Evolutionary conservation across 805 yeast genomes (phyloP).

Genomic region (Wickerhamiella australiensis): DNA sequence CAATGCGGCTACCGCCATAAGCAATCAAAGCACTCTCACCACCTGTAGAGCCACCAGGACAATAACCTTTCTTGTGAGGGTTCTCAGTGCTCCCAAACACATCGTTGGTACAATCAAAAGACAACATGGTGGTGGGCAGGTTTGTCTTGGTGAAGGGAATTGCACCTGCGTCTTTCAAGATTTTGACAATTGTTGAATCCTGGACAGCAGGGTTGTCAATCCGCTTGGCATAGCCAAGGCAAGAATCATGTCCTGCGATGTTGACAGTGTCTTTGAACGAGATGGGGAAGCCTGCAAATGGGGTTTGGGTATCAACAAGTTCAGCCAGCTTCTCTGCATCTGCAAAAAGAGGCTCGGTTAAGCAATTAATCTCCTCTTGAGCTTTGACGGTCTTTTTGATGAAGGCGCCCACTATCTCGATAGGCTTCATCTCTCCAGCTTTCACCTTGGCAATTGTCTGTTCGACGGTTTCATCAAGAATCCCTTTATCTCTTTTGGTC

Average conservation of each 20-base stretch:
- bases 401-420: constrained; percentile 46
- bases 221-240: constrained; percentile 37
- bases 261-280: constrained; percentile 49
- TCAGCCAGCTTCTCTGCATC: constrained; percentile 57
- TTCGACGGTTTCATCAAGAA: constrained; percentile 34
- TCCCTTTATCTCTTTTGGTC: constrained; percentile 26
- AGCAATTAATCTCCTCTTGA: constrained; percentile 45
- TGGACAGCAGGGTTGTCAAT: constrained; percentile 33
- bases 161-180: constrained; percentile 42
- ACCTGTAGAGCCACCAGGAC: constrained; percentile 45
- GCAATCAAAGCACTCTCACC: constrained; percentile 42
- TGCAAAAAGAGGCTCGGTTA: constrained; percentile 49
- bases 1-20: constrained; percentile 38
- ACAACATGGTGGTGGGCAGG: constrained; percentile 46
- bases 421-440: constrained; percentile 37
- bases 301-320: constrained; percentile 41
- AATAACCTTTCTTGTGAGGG: constrained; percentile 36
- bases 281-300: constrained; percentile 53
- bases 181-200: constrained; percentile 33
- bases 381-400: constrained; percentile 54
- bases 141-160: constrained; percentile 45
- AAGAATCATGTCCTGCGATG: constrained; percentile 40
- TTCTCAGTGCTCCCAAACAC: constrained; percentile 40
- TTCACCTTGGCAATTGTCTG: constrained; percentile 36
- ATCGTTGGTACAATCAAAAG: constrained; percentile 44